Base-by-base conservation (phyloP, 331 rosid genomes). In the Saraca asoca region DNA sequence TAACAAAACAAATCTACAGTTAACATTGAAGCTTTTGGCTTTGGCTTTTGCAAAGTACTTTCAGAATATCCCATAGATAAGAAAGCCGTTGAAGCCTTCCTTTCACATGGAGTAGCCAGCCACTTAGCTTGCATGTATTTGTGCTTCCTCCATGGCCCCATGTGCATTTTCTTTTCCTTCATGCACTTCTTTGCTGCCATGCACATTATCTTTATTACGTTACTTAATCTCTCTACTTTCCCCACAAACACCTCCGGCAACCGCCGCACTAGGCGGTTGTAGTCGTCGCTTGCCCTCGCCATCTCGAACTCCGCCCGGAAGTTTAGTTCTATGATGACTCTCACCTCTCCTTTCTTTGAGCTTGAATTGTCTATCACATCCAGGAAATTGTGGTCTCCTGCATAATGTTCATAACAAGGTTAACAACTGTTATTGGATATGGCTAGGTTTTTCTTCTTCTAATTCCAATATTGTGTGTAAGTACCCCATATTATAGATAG, bases 61-160 rank as follows among this genome's bases (percentile, higher is more conserved):
- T 75, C 46, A 1, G 80, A 48, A n/a, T 39, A 17, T 39, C 67
- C 79, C 70, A 80, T 50, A 1, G 88, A 46, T 3, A 80, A 29
- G 0, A 68, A 68, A 2, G 80, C 77, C 7, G 77, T 39, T 14
- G 81, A 70, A 48, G 87, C 63, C 42, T 80, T 84, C 78, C 95
- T 84, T 31, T 90, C 80, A 75, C 87, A 89, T 12, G 90, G 62
- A 12, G 31, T 24, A 3, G 94, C 78, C 3, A 89, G 84, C 98
- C 98, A 93, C 78, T 93, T 93, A 8, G 94, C 85, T 15, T 84
- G 87, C 95, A 93, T 85, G 80, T 93, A 93, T 78, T 64, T 79
- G 15, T 85, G 90, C 78, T 85, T 93, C 66, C 98, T 81, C 98
- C 98, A 93, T 34, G 98, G 98, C 7, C 96, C 98, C 86, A 92